Evolutionary conservation across 2,329 filamentous ascomycete genomes (phyloP), one percentile per base, ranked within the genome.

Genomic region (Bisporella sp.): DNA sequence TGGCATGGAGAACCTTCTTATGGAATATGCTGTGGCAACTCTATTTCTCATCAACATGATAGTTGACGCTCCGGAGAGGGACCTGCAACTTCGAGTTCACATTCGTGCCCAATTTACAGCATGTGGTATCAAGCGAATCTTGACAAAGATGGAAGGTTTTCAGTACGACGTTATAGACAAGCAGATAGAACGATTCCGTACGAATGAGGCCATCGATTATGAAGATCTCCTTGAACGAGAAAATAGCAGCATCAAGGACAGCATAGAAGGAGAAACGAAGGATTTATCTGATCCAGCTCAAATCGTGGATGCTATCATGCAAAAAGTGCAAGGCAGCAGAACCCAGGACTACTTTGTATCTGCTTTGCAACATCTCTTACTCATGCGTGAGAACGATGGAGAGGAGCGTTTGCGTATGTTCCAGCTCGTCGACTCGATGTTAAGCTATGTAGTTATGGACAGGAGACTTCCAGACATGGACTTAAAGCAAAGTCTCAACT

Each of bases 371-470:
- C 93, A 99, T 72, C 77, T 99, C 67, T 77, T 99, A 60, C 78
- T 99, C 42, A 95, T 97, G 57, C 82, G 90, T 51, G 87, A 96
- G 64, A 93, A 90, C 57, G 89, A 95, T 61, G 86, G 87, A 45
- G 93, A 97, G 65, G 93, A 99, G 69, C 83, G 90, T 11, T 71
- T 96, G 54, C 84, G 89, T 45, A 93, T 96, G 85, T 99, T 97
- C 71, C 93, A 97, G 73, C 81, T 99, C 31, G 91, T 97, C 31
- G 93, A 99, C 69, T 85, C 89, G n/a, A 97, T 97, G 90, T 82
- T 99, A 58, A 96, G 90, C 69, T 97, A 97, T 69, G 92, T 99
- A 55, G 92, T 92, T 61, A 99, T 99, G 92, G 93, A 99, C 69
- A 82, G 93, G 64, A 81, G 93, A 56, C 71, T 97, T 57, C 93